phyloP scores from a whole-genome alignment of 163 green algal genomes.

The Chlamydomonas reinhardtii region DNA sequence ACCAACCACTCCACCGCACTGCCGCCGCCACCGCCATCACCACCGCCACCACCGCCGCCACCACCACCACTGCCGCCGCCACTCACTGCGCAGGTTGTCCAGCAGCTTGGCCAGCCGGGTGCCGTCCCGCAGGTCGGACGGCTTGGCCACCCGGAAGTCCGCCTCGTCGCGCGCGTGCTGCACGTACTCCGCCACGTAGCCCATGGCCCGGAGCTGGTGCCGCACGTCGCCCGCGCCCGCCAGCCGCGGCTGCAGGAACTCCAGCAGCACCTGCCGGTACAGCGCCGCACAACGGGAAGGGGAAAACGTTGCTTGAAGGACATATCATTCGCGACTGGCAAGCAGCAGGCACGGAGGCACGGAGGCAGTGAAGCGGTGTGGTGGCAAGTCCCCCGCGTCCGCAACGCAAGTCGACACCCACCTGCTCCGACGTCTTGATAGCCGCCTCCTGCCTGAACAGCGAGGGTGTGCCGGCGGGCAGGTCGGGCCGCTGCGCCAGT shows the following conservation, averaged over 20 bases:
- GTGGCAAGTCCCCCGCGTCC: no score
- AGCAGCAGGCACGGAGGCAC: no score
- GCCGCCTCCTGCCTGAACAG: conserved; percentile 39
- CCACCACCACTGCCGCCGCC: no score
- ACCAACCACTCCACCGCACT: no score
- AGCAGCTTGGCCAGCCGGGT: conserved; percentile 45
- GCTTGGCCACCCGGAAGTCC: conserved; percentile 27
- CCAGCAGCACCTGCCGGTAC: conserved; percentile 11
- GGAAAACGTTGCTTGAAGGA: no score
- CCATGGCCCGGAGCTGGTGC: conserved; percentile 31
- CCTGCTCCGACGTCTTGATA: conserved; percentile 46
- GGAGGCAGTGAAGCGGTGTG: background rate
- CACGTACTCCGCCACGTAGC: background rate
- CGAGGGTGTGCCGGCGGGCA: conserved; percentile 15
- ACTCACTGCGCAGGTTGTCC: conserved; percentile 32
- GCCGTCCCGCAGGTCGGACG: conserved; percentile 28
- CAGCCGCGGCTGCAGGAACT: conserved; percentile 36
- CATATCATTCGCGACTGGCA: no score
- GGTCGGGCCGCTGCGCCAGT: conserved; percentile 2
- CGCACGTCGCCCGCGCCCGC: conserved; percentile 41
- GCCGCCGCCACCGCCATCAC: no score
- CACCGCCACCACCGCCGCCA: no score
- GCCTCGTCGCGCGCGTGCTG: conserved; percentile 48
- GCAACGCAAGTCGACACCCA: no score
- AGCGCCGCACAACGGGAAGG: no score